Conservation (phyloP, 164 flowering plant species). For the Brasenia schreberi region DNA sequence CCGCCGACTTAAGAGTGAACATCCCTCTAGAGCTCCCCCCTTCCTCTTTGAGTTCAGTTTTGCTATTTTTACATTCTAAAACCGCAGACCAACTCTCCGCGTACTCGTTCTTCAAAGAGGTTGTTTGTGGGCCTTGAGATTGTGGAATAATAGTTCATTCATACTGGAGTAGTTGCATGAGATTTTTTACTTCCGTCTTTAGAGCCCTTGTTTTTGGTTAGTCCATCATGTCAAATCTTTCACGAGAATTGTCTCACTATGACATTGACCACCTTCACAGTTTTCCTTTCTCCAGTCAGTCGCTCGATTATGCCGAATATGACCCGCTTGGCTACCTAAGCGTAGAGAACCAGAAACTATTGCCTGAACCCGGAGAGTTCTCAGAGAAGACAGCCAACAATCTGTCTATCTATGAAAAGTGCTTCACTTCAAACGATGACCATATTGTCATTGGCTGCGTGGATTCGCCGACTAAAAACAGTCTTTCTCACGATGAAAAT, state of each 20-base stretch:
- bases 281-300: not conserved
- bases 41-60: not conserved
- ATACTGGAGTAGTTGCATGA: not conserved
- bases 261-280: not conserved
- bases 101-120: not conserved
- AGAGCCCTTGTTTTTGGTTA: not conserved
- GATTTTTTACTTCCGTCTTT: not conserved
- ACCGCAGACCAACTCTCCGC: not conserved
- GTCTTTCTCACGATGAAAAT: not conserved
- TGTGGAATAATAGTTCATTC: not conserved
- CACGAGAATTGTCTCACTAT: not conserved
- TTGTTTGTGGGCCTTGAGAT: not conserved
- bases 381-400: not conserved
- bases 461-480: not conserved
- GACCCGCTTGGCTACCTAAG: not conserved
- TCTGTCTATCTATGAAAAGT: not conserved
- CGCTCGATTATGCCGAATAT: not conserved
- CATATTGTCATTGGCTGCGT: not conserved
- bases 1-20: not conserved
- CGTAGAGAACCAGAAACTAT: not conserved
- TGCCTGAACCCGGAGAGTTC: not conserved
- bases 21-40: not conserved
- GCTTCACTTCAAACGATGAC: not conserved
- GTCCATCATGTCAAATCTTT: not conserved
- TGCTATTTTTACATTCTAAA: not conserved